These are phyloP conservation scores for Aquilaria yunnanensis DNA, from an alignment of 345 rosid species.

Conservation along the genomic window DNA sequence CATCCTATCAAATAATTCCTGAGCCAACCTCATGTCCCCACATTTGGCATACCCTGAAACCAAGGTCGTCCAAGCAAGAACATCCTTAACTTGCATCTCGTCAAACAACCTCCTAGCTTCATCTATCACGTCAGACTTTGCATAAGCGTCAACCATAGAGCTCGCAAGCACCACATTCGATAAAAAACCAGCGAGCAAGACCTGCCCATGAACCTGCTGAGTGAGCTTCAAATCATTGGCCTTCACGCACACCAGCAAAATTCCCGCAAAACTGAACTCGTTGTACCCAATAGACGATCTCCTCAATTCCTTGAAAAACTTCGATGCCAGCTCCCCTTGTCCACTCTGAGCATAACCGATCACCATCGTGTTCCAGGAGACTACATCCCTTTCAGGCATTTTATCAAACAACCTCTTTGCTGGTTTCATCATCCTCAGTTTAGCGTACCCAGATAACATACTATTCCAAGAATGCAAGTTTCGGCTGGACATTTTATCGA, in stretches of 20 bases:
- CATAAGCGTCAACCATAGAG: slow-evolving; percentile 54
- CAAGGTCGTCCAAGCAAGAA: slow-evolving; percentile 66
- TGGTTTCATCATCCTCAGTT: slow-evolving; percentile 48
- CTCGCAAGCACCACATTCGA: slow-evolving; percentile 56
- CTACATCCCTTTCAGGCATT: slow-evolving; percentile 67
- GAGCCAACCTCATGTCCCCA: slow-evolving; percentile 61
- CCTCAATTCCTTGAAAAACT: slow-evolving; percentile 52
- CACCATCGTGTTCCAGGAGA: slow-evolving; percentile 83
- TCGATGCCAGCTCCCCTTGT: slow-evolving; percentile 28
- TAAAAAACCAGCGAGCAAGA: slow-evolving; percentile 50
- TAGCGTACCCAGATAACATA: slow-evolving; percentile 63
- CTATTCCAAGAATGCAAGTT: slow-evolving; percentile 68
- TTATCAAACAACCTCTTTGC: slow-evolving; percentile 60
- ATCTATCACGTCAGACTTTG: slow-evolving; percentile 54
- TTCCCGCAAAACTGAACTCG: slow-evolving; percentile 61
- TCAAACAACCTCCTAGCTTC: slow-evolving; percentile 55
- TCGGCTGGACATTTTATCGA: slow-evolving; percentile 49
- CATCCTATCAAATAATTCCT: slow-evolving; percentile 49
- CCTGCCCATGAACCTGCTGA: slow-evolving; percentile 76
- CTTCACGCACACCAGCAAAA: slow-evolving; percentile 59
- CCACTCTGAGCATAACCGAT: slow-evolving; percentile 53
- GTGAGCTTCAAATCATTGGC: slow-evolving; percentile 32
- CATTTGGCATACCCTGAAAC: slow-evolving; percentile 62
- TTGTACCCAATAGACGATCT: slow-evolving; percentile 41
- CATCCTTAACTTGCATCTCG: slow-evolving; percentile 54